Percentiles rank a stretch among this genome's conserved stretches.
Evolutionary conservation across 441 rosid genomes (phyloP).

Genomic region (Pelargonium myrrhifolium): DNA sequence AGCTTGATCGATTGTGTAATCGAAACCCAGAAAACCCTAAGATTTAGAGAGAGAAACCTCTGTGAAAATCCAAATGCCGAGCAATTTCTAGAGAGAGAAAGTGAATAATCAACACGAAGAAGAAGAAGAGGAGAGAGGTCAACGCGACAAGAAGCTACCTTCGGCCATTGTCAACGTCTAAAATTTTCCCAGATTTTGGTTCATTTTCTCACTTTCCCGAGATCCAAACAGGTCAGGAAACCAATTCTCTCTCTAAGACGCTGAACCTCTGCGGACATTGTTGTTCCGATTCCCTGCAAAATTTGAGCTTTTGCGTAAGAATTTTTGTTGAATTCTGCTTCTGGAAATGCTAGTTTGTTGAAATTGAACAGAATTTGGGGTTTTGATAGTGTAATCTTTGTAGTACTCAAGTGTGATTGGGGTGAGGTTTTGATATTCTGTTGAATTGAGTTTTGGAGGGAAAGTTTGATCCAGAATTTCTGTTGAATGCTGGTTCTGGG

Average conservation of each 20-base stretch:
- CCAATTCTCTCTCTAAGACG: background rate
- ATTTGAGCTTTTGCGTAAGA: constrained; percentile 7
- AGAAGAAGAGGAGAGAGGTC: constrained; percentile 7
- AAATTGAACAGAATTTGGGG: constrained; percentile 4
- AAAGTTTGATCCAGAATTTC: background rate
- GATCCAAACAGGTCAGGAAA: constrained; percentile 6
- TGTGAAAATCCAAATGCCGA: background rate
- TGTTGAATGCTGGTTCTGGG: no score
- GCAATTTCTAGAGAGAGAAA: constrained; percentile 12
- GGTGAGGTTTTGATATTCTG: background rate
- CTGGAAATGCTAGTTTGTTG: constrained; percentile 2
- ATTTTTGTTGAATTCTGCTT: background rate
- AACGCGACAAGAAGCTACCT: background rate
- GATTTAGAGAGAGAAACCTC: constrained; percentile 3
- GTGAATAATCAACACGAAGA: background rate
- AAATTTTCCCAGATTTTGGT: background rate
- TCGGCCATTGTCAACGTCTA: background rate
- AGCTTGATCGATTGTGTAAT: background rate
- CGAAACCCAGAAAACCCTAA: constrained; percentile 4
- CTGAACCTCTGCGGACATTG: background rate
- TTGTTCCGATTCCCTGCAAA: constrained; percentile 8
- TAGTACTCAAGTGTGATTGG: background rate
- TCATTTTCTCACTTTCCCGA: constrained; percentile 4
- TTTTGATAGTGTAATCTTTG: background rate
- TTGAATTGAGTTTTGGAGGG: constrained; percentile 12